phyloP scores from a whole-genome alignment of 768 basidiomycete genomes.

The Asterophora parasitica region DNA sequence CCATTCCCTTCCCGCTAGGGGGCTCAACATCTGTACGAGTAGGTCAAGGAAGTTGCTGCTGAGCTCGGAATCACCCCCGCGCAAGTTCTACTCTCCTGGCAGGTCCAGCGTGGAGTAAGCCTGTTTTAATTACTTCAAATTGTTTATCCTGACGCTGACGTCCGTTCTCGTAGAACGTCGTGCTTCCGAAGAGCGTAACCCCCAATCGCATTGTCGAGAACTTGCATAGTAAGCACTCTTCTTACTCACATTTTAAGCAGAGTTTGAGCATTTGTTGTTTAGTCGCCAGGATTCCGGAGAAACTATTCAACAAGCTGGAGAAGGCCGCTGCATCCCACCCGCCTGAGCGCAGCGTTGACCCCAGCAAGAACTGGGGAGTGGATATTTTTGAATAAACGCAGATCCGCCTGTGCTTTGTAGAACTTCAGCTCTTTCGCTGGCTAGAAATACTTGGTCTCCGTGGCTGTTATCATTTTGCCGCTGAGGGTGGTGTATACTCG shows the following conservation, averaged over 20 bases:
- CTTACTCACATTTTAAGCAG: not conserved
- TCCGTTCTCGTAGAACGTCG: conserved; percentile 45
- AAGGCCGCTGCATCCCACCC: conserved; percentile 48
- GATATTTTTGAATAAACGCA: conserved; percentile 55
- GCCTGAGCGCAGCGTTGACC: conserved; percentile 53
- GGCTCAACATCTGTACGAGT: not conserved
- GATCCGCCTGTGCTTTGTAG: not conserved
- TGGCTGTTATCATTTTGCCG: too few species aligned
- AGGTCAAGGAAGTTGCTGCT: conserved; percentile 55
- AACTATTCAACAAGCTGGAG: conserved; percentile 42
- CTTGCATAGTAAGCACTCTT: conserved; percentile 42
- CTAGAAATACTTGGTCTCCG: too few species aligned
- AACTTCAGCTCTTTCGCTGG: too few species aligned
- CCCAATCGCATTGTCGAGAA: conserved; percentile 67
- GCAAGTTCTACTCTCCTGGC: conserved; percentile 73
- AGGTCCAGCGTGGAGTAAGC: conserved; percentile 68
- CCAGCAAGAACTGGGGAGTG: conserved; percentile 56
- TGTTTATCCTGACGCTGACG: not conserved
- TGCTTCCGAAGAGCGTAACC: conserved; percentile 75
- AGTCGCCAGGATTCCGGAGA: conserved; percentile 35
- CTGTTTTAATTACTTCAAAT: not conserved
- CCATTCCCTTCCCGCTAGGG: not conserved
- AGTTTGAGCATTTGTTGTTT: conserved; percentile 24
- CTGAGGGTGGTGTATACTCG: too few species aligned
- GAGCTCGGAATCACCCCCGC: conserved; percentile 69